These are phyloP conservation scores for Fonsecaea pugnacius DNA, from an alignment of 2,329 filamentous ascomycete species.

Conservation along the genomic window DNA sequence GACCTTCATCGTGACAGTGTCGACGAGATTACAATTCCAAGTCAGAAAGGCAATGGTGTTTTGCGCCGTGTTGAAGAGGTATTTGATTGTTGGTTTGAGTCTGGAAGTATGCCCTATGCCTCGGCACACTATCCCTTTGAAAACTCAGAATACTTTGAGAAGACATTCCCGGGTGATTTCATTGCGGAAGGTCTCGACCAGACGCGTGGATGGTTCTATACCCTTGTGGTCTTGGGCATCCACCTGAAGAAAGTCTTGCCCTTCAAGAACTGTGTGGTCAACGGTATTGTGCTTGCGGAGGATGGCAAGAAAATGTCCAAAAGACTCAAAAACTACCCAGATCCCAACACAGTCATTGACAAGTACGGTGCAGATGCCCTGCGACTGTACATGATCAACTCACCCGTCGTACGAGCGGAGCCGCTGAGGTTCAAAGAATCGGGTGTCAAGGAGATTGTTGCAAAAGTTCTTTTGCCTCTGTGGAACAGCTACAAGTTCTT, in stretches of 20 bases:
- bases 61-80: conserved; percentile 78
- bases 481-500: conserved; percentile 97
- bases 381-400: conserved; percentile 89
- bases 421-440: conserved; percentile 82
- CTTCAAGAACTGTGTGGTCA: conserved; percentile 88
- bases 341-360: conserved; percentile 75
- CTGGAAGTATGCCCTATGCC: conserved; percentile 86
- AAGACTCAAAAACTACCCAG: conserved; percentile 87
- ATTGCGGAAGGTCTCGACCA: conserved; percentile 88
- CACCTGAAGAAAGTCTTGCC: conserved; percentile 79
- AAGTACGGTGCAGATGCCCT: conserved; percentile 88
- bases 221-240: conserved; percentile 78
- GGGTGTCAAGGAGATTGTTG: conserved; percentile 86
- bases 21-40: conserved; percentile 86
- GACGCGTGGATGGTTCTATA: conserved; percentile 92
- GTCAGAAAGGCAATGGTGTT: conserved; percentile 77
- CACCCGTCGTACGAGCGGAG: conserved; percentile 83
- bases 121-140: conserved; percentile 85
- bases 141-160: conserved; percentile 74
- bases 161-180: conserved; percentile 81
- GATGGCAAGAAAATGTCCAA: conserved; percentile 97
- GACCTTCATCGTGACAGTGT: conserved; percentile 87
- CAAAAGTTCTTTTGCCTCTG: conserved; percentile 79
- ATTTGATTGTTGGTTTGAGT: conserved; percentile 93
- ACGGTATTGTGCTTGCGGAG: conserved; percentile 84